A percentile compares a stretch with the other conserved stretches of the same genome.
Conservation (phyloP, 1,284 basidiomycete genomes). For the Lignosus rhinocerotis region DNA sequence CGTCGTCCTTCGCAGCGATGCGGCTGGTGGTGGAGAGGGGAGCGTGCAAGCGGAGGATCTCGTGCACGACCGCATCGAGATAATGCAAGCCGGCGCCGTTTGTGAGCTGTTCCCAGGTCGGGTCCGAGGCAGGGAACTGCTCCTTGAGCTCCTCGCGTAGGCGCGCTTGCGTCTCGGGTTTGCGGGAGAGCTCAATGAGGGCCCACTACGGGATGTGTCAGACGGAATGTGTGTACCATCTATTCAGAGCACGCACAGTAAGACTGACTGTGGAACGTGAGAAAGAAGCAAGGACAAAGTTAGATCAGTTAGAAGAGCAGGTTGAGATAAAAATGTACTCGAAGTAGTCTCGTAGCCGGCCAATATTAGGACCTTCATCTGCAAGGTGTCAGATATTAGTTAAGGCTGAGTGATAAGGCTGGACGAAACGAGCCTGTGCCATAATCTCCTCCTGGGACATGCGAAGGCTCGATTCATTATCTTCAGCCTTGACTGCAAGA, state of each 20-base stretch:
- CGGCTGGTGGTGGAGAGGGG: conserved; percentile 24
- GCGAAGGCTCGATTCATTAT: conserved; percentile 38
- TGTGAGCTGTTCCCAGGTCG: conserved; percentile 37
- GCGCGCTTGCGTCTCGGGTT: conserved; percentile 37
- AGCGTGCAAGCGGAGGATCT: conserved; percentile 28
- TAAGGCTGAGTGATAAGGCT: not conserved
- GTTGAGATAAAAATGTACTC: conserved; percentile 29
- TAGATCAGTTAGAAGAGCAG: not conserved
- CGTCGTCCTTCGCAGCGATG: conserved; percentile 46
- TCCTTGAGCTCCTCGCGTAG: conserved; percentile 42
- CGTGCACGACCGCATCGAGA: conserved; percentile 38
- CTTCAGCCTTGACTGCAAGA: conserved; percentile 52
- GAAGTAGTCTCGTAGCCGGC: conserved; percentile 47
- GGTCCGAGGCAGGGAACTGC: conserved; percentile 28
- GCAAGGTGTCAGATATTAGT: not conserved
- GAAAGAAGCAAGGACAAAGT: not conserved
- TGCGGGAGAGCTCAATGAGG: conserved; percentile 36
- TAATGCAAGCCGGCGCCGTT: conserved; percentile 32
- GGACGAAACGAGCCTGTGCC: conserved; percentile 42
- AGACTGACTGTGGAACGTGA: conserved; percentile 23
- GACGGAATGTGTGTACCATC: no score
- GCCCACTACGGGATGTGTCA: conserved; percentile 24
- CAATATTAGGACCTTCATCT: conserved; percentile 41
- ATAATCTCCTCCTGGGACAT: conserved; percentile 70
- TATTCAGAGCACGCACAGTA: conserved; percentile 13